A percentile compares a stretch with the other conserved stretches of the same genome.
Conservation (phyloP, 2,329 filamentous ascomycete genomes). For the Aspergillus eucalypticola region DNA sequence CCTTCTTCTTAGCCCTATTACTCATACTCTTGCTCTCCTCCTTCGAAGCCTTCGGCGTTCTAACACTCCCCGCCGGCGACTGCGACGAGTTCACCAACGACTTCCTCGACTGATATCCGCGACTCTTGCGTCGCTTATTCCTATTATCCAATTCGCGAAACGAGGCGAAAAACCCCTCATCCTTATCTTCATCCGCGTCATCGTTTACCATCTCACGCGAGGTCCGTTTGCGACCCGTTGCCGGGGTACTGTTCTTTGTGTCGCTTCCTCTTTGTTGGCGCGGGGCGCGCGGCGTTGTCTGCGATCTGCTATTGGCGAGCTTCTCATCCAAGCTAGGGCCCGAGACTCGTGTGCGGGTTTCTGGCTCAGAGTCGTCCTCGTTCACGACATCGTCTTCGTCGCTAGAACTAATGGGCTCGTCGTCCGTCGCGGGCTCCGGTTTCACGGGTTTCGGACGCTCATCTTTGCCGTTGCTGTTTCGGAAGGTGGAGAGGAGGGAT, state of each 20-base stretch:
- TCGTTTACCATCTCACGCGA: constrained; percentile 10
- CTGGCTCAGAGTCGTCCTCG: constrained; percentile 9
- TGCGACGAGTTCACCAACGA: constrained; percentile 12
- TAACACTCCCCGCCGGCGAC: constrained; percentile 13
- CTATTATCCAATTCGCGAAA: constrained; percentile 13
- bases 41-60: constrained; percentile 10
- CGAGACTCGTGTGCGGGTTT: constrained; percentile 1
- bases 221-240: constrained; percentile 17
- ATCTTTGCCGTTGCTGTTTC: background rate
- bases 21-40: constrained; percentile 10
- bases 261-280: constrained; percentile 1
- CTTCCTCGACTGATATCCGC: constrained; percentile 22
- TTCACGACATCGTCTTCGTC: constrained; percentile 29
- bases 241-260: constrained; percentile 9
- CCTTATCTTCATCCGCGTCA: constrained; percentile 1
- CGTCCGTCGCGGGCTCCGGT: constrained; percentile 33
- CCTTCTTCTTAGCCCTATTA: constrained; percentile 6
- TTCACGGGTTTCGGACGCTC: constrained; percentile 10
- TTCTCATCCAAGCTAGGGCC: constrained; percentile 27
- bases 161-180: constrained; percentile 8
- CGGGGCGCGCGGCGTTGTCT: background rate
- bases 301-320: constrained; percentile 13
- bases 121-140: constrained; percentile 15
- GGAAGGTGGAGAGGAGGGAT: constrained; percentile 30
- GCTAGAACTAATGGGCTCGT: constrained; percentile 37